These are phyloP conservation scores for Glarea lozoyensis DNA, from an alignment of 495 filamentous ascomycete genomes.

Conservation along the genomic window DNA sequence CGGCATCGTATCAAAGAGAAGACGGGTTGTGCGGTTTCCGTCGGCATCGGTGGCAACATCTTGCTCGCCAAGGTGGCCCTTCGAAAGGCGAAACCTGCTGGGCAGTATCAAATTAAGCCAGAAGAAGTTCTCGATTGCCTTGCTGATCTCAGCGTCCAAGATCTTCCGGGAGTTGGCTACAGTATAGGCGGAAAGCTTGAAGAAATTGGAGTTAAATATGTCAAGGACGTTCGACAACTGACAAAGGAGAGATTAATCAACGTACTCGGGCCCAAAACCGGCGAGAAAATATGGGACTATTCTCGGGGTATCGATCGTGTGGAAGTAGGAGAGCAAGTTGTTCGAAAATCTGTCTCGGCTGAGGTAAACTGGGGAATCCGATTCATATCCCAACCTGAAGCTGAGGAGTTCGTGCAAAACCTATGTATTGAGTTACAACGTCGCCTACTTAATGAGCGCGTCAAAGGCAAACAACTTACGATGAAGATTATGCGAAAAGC, in stretches of 20 bases:
- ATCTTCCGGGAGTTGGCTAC: constrained; percentile 81
- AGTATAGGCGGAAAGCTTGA: constrained; percentile 78
- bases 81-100: constrained; percentile 88
- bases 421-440: constrained; percentile 75
- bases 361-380: constrained; percentile 98
- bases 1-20: constrained; percentile 59
- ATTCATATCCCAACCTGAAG: constrained; percentile 81
- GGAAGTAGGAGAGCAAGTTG: constrained; percentile 74
- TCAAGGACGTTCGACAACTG: constrained; percentile 70
- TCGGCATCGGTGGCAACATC: constrained; percentile 92
- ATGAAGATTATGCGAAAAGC: constrained; percentile 90
- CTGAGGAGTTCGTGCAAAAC: constrained; percentile 79
- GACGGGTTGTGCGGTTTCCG: constrained; percentile 79
- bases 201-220: constrained; percentile 72
- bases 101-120: constrained; percentile 78
- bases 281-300: constrained; percentile 85
- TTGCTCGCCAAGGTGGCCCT: constrained; percentile 84
- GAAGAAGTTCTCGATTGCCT: constrained; percentile 72
- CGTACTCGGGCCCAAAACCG: constrained; percentile 81
- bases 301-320: constrained; percentile 77
- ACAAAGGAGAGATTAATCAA: constrained; percentile 65
- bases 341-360: constrained; percentile 85
- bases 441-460: constrained; percentile 67
- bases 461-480: constrained; percentile 80
- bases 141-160: constrained; percentile 62